A percentile compares a stretch with the other conserved stretches of the same genome.
phyloP scores from a whole-genome alignment of 2,329 filamentous ascomycete species.

The Pyrenophora teres region DNA sequence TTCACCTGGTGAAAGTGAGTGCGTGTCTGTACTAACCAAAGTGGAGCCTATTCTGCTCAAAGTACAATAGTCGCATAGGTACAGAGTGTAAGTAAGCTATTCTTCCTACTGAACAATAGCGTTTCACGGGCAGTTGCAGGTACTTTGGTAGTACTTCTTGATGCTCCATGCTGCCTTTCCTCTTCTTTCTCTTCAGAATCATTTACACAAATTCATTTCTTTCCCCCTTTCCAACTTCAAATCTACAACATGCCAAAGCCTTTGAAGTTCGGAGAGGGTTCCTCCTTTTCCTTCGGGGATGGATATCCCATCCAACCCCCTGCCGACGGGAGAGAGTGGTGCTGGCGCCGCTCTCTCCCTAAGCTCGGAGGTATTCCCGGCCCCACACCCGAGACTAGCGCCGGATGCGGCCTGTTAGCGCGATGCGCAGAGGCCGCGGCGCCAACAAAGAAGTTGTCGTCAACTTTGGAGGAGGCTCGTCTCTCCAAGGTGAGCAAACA shows the following conservation, averaged over 20 bases:
- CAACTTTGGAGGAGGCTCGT: not conserved
- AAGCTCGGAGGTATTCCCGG: constrained; percentile 7
- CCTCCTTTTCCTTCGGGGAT: constrained; percentile 1
- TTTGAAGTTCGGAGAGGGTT: not conserved
- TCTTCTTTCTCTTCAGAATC: not conserved
- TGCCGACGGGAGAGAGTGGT: not conserved
- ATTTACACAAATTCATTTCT: not conserved
- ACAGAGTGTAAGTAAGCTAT: not conserved
- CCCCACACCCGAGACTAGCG: constrained; percentile 1
- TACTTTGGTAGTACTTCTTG: not conserved
- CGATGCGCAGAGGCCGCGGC: not conserved
- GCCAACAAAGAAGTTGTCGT: constrained; percentile 14
- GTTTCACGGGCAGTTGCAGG: not conserved
- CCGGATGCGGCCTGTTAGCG: constrained; percentile 9
- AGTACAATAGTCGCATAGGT: not conserved
- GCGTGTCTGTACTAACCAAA: not conserved
- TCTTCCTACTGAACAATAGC: not conserved
- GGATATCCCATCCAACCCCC: not conserved
- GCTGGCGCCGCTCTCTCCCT: constrained; percentile 11
- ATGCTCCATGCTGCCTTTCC: not conserved
- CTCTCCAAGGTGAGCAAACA: constrained; percentile 7
- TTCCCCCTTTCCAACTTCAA: not conserved
- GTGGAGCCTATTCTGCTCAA: not conserved
- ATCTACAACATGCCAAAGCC: not conserved
- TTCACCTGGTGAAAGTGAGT: too few species aligned